Percentiles rank a stretch among this genome's conserved stretches.
Conservation (phyloP, 2,329 filamentous ascomycete genomes). For the Leptographium flavum region DNA sequence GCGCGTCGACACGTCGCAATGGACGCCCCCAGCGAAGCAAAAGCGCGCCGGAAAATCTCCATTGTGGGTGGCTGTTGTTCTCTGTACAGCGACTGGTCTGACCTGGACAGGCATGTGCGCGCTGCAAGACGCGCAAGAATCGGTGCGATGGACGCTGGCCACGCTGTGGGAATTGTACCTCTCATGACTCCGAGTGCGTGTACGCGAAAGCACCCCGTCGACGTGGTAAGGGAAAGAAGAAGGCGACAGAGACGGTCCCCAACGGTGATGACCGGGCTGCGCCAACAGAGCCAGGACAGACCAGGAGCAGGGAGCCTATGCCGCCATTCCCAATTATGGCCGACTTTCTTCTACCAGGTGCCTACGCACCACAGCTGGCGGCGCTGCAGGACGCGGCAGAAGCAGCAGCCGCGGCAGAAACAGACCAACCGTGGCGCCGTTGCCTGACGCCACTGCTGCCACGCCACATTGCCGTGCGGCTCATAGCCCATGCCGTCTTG, state of each 20-base stretch:
- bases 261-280: not conserved
- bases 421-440: not conserved
- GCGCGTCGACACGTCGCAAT: too few relatives aligned
- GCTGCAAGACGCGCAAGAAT: not conserved
- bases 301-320: not conserved
- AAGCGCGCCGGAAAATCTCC: too few relatives aligned
- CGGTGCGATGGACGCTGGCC: not conserved
- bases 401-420: not conserved
- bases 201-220: not conserved
- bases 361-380: not conserved
- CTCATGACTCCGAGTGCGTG: not conserved
- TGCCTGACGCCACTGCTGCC: not conserved
- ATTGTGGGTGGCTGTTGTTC: too few relatives aligned
- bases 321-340: not conserved
- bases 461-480: not conserved
- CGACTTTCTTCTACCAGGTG: not conserved
- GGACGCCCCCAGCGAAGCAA: too few relatives aligned
- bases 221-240: not conserved
- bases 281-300: not conserved
- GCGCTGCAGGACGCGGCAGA: not conserved
- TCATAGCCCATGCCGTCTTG: not conserved
- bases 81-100: too few relatives aligned
- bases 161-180: not conserved
- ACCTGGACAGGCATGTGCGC: not conserved
- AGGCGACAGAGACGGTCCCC: not conserved